phyloP scores from a whole-genome alignment of 768 basidiomycete species.

The Pisolithus albus region DNA sequence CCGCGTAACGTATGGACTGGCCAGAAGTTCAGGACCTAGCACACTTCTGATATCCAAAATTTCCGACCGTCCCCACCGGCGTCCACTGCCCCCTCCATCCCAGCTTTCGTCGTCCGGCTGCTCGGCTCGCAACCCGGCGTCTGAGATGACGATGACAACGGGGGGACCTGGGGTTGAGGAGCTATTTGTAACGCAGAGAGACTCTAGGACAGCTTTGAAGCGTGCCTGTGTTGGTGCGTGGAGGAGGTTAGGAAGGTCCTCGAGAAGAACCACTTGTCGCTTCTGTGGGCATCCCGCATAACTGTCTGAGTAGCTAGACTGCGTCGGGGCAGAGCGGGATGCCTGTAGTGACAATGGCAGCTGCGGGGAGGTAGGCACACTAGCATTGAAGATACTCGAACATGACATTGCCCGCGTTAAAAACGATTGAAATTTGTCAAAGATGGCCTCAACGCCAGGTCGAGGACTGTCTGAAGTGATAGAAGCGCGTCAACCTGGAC shows the following conservation, averaged over 20 bases:
- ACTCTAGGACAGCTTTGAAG: slow-evolving; percentile 65
- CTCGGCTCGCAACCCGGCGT: slow-evolving; percentile 74
- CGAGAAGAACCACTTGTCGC: slow-evolving; percentile 69
- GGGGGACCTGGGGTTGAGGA: slow-evolving; percentile 39
- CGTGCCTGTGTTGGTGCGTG: slow-evolving; percentile 59
- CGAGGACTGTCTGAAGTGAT: slow-evolving; percentile 8
- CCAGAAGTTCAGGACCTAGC: slow-evolving; percentile 59
- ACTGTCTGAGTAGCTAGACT: neutral
- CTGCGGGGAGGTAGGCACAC: slow-evolving; percentile 5
- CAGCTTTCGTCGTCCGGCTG: slow-evolving; percentile 41
- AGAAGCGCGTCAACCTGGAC: neutral
- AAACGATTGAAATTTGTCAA: slow-evolving; percentile 71
- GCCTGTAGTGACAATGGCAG: slow-evolving; percentile 3
- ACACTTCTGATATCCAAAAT: slow-evolving; percentile 64
- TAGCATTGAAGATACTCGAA: slow-evolving; percentile 39
- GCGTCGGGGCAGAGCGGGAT: neutral
- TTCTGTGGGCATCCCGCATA: slow-evolving; percentile 12
- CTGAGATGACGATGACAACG: slow-evolving; percentile 76
- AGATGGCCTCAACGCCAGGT: slow-evolving; percentile 26
- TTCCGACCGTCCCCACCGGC: slow-evolving; percentile 44
- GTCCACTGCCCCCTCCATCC: slow-evolving; percentile 36
- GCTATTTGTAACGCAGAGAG: slow-evolving; percentile 37
- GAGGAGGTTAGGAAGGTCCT: slow-evolving; percentile 87
- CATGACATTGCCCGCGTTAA: slow-evolving; percentile 63
- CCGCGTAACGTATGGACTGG: slow-evolving; percentile 71